Evolutionary conservation across 2,329 filamentous ascomycete genomes (phyloP).

Genomic region (Aspergillus awamori): DNA sequence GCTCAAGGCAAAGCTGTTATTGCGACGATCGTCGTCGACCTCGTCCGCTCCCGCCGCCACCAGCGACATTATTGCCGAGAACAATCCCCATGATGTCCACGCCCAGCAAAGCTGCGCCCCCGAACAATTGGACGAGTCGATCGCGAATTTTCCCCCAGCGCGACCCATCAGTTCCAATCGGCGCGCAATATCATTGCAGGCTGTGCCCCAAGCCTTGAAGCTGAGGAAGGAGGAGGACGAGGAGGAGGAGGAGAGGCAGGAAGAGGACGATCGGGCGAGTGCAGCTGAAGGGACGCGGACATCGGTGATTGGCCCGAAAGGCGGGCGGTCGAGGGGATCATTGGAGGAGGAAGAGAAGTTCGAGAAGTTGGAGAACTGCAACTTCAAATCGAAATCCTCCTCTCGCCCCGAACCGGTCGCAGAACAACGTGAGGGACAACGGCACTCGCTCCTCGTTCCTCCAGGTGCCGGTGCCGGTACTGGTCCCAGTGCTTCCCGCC

Average conservation of each 20-base stretch:
- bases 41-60: conserved; percentile 17
- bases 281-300: neutral
- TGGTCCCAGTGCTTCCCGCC: neutral
- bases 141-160: neutral
- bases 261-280: neutral
- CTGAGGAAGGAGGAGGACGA: too few relatives aligned
- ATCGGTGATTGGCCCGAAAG: neutral
- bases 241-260: too few relatives aligned
- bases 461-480: neutral
- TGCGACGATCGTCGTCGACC: conserved; percentile 38
- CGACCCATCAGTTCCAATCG: neutral
- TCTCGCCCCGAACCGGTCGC: neutral
- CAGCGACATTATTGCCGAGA: conserved; percentile 2
- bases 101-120: neutral
- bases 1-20: conserved; percentile 39
- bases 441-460: neutral
- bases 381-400: neutral
- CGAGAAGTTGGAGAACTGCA: neutral
- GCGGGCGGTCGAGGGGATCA: conserved; percentile 8
- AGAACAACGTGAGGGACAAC: conserved; percentile 14
- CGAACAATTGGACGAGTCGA: neutral
- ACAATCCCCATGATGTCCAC: neutral
- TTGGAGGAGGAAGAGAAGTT: conserved; percentile 2
- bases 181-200: neutral
- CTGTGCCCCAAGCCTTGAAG: neutral